Base-by-base conservation (phyloP, 441 rosid species). In the Eruca vesicaria region DNA sequence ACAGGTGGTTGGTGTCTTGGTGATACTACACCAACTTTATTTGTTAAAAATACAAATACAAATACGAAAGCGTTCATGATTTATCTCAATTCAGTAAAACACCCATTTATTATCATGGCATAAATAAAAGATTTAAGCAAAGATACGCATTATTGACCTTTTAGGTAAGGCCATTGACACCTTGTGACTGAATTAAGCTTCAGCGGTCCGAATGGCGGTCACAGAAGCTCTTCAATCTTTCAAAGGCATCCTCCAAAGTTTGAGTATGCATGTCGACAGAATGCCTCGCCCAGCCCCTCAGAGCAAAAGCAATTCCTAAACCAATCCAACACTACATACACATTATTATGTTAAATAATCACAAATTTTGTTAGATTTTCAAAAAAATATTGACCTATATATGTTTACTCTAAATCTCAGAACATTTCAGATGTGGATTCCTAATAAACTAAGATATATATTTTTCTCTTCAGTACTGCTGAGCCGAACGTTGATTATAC, bases 251-350 rank as follows among this genome's bases (percentile, higher is more conserved):
- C 28, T 36, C 78, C 38, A 78, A 48, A 4, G n/a, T 4, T 0
- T 32, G 2, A 64, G 77, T 62, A 9, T 62, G 74, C 72, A 56
- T 61, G 15, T 79, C 79, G 7, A 78, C 55, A 12, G 77, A 70
- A 18, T 77, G 77, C 59, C 79, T 79, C 18, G 55, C 23, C 75
- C 79, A 81, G n/a, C 67, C 62, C 26, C 19, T 62, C 31, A 23
- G 69, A 19, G 75, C 77, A 38, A 79, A 68, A 4, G 78, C 81
- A 32, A 75, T 45, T 33, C 79, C 77, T 73, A 60, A 52, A 3
- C 26, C n/a, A 63, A 6, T 69, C 50, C 41, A 64, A 75, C 43
- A 60, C 56, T 26, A 33, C 23, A 60, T 4, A 31, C 31, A 67
- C 28, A 12, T 23, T 32, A 2, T 32, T 63, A 32, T 52, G 45